Evolutionary conservation across 2,329 filamentous ascomycete species (phyloP).

Genomic region (Microcyclospora tardicrescens): DNA sequence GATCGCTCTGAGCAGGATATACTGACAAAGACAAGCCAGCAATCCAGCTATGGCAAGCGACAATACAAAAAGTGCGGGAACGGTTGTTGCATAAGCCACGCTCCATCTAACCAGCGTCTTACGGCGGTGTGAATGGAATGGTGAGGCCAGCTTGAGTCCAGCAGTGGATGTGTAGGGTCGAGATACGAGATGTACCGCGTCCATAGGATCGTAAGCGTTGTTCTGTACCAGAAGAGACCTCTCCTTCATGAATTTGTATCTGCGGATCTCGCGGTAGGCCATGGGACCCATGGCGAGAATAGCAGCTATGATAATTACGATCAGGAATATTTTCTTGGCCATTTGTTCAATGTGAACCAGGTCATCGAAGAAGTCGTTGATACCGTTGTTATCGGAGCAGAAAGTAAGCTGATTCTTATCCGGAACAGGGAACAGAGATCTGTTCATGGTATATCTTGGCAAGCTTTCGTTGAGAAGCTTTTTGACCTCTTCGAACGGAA

Average conservation of each 20-base stretch:
- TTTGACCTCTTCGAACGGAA: conserved; percentile 74
- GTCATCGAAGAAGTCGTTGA: conserved; percentile 70
- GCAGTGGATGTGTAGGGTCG: conserved; percentile 60
- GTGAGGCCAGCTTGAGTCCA: conserved; percentile 57
- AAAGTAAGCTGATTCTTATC: conserved; percentile 72
- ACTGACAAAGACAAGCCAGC: conserved; percentile 72
- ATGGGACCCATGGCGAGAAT: conserved; percentile 63
- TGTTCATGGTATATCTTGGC: conserved; percentile 64
- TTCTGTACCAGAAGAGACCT: conserved; percentile 53
- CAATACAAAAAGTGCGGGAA: conserved; percentile 74
- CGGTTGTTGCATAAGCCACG: conserved; percentile 74
- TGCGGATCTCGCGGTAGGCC: conserved; percentile 65
- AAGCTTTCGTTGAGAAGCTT: conserved; percentile 58
- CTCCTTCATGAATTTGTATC: conserved; percentile 61
- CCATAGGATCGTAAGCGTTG: conserved; percentile 64
- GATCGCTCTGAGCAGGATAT: conserved; percentile 59
- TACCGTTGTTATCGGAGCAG: conserved; percentile 71
- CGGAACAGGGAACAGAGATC: conserved; percentile 66
- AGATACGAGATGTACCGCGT: conserved; percentile 77
- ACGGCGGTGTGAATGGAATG: conserved; percentile 49
- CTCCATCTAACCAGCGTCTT: conserved; percentile 71
- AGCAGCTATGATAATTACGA: conserved; percentile 58
- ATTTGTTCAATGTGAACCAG: conserved; percentile 54
- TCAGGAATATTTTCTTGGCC: conserved; percentile 63
- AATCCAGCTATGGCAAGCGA: conserved; percentile 71